Evolutionary conservation across 108 stramenopile genomes (phyloP).

Genomic region (Mediolabrus comicus): DNA sequence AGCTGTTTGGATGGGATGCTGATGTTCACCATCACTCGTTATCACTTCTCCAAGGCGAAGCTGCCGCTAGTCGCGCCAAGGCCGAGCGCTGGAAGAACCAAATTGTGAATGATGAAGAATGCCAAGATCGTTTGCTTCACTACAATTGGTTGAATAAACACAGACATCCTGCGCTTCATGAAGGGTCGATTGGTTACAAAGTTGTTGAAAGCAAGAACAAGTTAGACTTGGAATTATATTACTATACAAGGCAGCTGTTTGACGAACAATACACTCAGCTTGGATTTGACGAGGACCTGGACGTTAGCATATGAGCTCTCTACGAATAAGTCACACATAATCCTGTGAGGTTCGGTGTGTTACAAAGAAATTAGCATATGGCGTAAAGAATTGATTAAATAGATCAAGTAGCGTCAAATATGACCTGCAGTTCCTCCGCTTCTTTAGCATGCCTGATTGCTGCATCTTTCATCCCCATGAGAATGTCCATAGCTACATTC

Average conservation of each 20-base stretch:
- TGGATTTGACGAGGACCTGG: slow-evolving; percentile 33
- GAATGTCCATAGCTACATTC: slow-evolving; percentile 18
- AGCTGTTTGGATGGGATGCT: slow-evolving; percentile 47
- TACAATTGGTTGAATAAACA: slow-evolving; percentile 36
- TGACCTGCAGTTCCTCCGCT: neutral
- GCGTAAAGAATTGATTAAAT: too few relatives aligned
- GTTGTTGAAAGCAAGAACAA: slow-evolving; percentile 35
- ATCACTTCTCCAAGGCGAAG: slow-evolving; percentile 2
- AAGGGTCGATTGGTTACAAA: slow-evolving; percentile 6
- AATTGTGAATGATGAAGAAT: slow-evolving; percentile 38
- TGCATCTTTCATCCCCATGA: slow-evolving; percentile 1
- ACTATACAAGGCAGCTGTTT: slow-evolving; percentile 41
- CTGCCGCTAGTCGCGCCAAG: neutral
- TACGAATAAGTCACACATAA: too few relatives aligned
- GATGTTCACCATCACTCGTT: slow-evolving; percentile 7
- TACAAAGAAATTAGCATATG: too few relatives aligned
- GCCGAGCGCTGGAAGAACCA: slow-evolving; percentile 20
- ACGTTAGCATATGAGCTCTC: neutral
- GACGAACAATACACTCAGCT: slow-evolving; percentile 37
- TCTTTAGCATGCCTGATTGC: slow-evolving; percentile 7
- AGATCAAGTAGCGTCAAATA: neutral
- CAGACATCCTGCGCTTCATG: slow-evolving; percentile 21
- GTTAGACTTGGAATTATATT: slow-evolving; percentile 39
- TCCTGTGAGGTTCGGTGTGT: too few relatives aligned
- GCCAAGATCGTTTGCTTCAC: slow-evolving; percentile 26